A percentile compares a stretch with the other conserved stretches of the same genome.
Evolutionary conservation across 805 yeast genomes (phyloP).

Genomic region (Pichia cephalocereana): DNA sequence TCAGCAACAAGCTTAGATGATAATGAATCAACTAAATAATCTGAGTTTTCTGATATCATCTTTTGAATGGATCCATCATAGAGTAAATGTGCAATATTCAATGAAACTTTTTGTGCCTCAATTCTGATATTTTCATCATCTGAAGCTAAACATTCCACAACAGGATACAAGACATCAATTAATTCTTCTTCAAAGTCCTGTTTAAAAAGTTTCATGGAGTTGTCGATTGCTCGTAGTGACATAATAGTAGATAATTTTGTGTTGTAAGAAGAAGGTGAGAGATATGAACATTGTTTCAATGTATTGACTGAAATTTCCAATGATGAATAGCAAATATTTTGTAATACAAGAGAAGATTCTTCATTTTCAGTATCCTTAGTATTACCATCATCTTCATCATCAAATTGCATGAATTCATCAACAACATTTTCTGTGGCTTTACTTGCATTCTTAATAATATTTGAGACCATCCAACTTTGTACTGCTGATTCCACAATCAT

Average conservation of each 20-base stretch:
- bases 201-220: conserved; percentile 24
- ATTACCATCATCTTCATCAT: conserved; percentile 16
- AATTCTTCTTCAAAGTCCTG: conserved; percentile 43
- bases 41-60: conserved; percentile 59
- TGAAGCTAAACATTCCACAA: conserved; percentile 65
- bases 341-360: neutral
- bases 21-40: conserved; percentile 73
- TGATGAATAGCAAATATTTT: conserved; percentile 21
- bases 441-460: neutral
- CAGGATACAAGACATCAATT: conserved; percentile 62
- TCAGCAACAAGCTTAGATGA: conserved; percentile 62
- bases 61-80: conserved; percentile 48
- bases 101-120: conserved; percentile 45
- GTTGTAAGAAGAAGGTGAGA: conserved; percentile 10
- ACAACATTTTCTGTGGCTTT: neutral
- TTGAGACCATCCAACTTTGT: conserved; percentile 32
- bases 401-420: conserved; percentile 20
- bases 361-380: neutral
- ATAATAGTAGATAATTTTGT: conserved; percentile 17
- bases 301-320: conserved; percentile 35
- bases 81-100: conserved; percentile 39
- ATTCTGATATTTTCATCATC: conserved; percentile 34
- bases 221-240: conserved; percentile 37
- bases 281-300: conserved; percentile 26
- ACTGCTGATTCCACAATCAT: conserved; percentile 16